Evolutionary conservation across 2,329 filamentous ascomycete species (phyloP).

Genomic region (Fusarium verrucosum): DNA sequence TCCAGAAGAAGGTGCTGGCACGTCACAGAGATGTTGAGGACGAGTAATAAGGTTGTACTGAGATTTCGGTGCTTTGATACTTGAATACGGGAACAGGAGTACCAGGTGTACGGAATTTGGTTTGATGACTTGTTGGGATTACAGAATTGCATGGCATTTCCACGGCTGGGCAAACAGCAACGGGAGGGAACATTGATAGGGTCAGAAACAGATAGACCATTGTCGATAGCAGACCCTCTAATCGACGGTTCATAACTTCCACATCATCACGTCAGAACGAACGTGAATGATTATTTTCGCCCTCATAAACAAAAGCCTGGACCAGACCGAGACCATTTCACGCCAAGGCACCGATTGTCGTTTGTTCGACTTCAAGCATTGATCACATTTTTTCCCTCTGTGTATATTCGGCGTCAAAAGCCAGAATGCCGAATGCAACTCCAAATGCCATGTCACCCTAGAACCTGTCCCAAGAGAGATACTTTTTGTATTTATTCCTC

Average conservation of each 20-base stretch:
- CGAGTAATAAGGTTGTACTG: constrained; percentile 54
- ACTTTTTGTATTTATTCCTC: constrained; percentile 67
- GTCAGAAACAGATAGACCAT: constrained; percentile 41
- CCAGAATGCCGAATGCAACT: constrained; percentile 59
- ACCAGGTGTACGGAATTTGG: constrained; percentile 46
- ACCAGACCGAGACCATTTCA: constrained; percentile 43
- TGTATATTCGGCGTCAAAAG: constrained; percentile 54
- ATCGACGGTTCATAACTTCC: constrained; percentile 41
- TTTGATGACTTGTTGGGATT: constrained; percentile 47
- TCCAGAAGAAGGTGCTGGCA: constrained; percentile 77
- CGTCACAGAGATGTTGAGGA: constrained; percentile 73
- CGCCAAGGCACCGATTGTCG: constrained; percentile 43
- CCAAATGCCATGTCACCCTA: constrained; percentile 58
- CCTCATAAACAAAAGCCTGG: constrained; percentile 33
- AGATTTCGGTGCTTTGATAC: constrained; percentile 33
- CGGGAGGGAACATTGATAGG: constrained; percentile 32
- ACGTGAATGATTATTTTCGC: constrained; percentile 39
- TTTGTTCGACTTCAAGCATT: constrained; percentile 44
- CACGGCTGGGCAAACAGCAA: constrained; percentile 31
- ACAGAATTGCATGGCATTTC: constrained; percentile 49
- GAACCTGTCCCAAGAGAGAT: constrained; percentile 54
- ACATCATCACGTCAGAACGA: constrained; percentile 36
- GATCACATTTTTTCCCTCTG: constrained; percentile 51
- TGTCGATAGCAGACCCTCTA: constrained; percentile 42
- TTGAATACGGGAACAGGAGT: constrained; percentile 56